phyloP scores from a whole-genome alignment of 2,329 filamentous ascomycete species.

The Cercospora citrullina region DNA sequence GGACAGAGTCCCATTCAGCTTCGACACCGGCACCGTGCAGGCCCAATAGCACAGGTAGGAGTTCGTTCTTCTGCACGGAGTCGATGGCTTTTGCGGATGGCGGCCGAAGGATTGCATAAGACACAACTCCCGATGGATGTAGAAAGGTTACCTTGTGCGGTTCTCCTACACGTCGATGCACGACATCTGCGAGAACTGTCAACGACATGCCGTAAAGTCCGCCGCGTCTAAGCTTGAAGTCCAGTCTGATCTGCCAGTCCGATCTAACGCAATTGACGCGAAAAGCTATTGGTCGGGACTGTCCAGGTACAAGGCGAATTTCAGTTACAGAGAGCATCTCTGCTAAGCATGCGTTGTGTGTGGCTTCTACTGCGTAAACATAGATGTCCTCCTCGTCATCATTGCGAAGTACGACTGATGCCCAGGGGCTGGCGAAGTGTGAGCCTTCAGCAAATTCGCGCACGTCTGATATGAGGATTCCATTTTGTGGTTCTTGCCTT shows the following conservation, averaged over 20 bases:
- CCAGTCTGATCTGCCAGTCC: slow-evolving; percentile 17
- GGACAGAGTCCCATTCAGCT: slow-evolving; percentile 50
- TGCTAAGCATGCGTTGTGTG: slow-evolving; percentile 23
- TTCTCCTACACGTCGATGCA: slow-evolving; percentile 28
- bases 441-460: slow-evolving; percentile 41
- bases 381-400: slow-evolving; percentile 28
- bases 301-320: slow-evolving; percentile 40
- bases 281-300: slow-evolving; percentile 46
- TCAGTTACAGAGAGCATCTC: slow-evolving; percentile 17
- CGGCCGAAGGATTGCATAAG: slow-evolving; percentile 59
- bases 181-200: slow-evolving; percentile 14
- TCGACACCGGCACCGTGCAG: slow-evolving; percentile 61
- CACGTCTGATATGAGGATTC: slow-evolving; percentile 54
- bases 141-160: slow-evolving; percentile 57
- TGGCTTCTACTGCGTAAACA: slow-evolving; percentile 23
- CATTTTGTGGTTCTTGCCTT: slow-evolving; percentile 4
- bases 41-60: slow-evolving; percentile 52
- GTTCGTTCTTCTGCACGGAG: slow-evolving; percentile 25
- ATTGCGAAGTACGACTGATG: slow-evolving; percentile 54
- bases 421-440: slow-evolving; percentile 49
- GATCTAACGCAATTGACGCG: slow-evolving; percentile 34
- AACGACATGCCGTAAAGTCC: slow-evolving; percentile 15
- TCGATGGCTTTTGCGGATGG: slow-evolving; percentile 47
- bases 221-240: slow-evolving; percentile 23
- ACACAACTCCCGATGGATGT: slow-evolving; percentile 56